phyloP scores from a whole-genome alignment of 2,329 filamentous ascomycete genomes.

The Trichoderma breve region DNA sequence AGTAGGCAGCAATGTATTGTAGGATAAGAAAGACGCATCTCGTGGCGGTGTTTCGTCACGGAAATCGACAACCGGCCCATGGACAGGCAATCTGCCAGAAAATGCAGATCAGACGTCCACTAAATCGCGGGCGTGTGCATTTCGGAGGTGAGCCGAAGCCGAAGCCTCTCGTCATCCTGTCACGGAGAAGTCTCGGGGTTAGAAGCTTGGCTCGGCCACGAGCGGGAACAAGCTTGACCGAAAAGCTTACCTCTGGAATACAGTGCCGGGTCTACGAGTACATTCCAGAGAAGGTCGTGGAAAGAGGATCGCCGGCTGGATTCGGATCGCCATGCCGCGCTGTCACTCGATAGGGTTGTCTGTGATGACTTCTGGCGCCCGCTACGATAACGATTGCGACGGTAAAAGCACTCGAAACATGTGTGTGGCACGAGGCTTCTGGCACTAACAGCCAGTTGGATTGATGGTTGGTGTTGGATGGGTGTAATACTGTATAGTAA shows the following conservation, averaged over 20 bases:
- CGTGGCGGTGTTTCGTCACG: background rate
- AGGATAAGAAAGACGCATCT: background rate
- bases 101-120: background rate
- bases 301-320: background rate
- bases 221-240: background rate
- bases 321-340: background rate
- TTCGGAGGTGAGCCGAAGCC: background rate
- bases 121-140: background rate
- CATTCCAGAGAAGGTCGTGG: background rate
- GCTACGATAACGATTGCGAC: background rate
- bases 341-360: background rate
- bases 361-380: background rate
- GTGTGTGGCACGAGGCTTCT: background rate
- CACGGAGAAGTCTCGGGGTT: slow-evolving; percentile 14
- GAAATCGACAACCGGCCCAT: background rate
- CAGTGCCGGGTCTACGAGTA: background rate
- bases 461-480: background rate
- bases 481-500: background rate
- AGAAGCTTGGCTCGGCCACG: background rate
- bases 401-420: background rate
- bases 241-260: background rate
- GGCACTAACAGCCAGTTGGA: background rate
- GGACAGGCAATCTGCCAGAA: background rate
- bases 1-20: background rate
- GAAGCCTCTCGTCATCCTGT: background rate